Evolutionary conservation across 305 asterid genomes (phyloP), one percentile per base, ranked within the genome.

Genomic region (Rubia tinctorum): DNA sequence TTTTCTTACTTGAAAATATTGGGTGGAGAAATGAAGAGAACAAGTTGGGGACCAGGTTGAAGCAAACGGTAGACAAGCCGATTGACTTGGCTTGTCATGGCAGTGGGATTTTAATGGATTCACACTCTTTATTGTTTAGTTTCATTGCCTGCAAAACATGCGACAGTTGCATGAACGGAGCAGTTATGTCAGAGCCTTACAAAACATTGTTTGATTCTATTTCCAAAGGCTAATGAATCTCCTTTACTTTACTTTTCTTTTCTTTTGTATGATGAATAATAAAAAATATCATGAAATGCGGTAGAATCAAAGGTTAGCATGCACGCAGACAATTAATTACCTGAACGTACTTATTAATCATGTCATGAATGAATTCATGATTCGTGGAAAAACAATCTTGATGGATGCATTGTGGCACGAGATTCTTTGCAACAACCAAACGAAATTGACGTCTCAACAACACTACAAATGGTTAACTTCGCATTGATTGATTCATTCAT

Each of bases 91-190:
- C 61, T 61, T 27, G 55, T n/a, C n/a, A n/a, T n/a, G n/a, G 15
- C 67, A 18, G 17, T 17, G 59, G 6, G 11, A 49, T 58, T 20
- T n/a, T 6, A 23, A 58, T 58, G 34, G 64, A 23, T 58, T 9
- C 30, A 58, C 55, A 34, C 1, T 22, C 18, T 66, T 20, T 8
- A 20, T 34, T 49, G 37, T 62, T 62, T 60, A 60, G 18, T 53
- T 73, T 65, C 49, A 39, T 13, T 39, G 72, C 67, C 73, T 53
- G 8, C 39, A 43, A 53, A 67, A n/a, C 62, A 43, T 66, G 6
- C 73, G 73, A 74, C 73, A 74, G 27, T 39, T 65, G 20, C 77
- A 39, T 74, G 58, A 30, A 74, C 20, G 66, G 40, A 51, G 64
- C 49, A 30, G 73, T 37, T 3, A 7, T 74, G 72, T 74, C 72